Conservation (phyloP, 768 basidiomycete genomes). For the Boletus eberwhitei region DNA sequence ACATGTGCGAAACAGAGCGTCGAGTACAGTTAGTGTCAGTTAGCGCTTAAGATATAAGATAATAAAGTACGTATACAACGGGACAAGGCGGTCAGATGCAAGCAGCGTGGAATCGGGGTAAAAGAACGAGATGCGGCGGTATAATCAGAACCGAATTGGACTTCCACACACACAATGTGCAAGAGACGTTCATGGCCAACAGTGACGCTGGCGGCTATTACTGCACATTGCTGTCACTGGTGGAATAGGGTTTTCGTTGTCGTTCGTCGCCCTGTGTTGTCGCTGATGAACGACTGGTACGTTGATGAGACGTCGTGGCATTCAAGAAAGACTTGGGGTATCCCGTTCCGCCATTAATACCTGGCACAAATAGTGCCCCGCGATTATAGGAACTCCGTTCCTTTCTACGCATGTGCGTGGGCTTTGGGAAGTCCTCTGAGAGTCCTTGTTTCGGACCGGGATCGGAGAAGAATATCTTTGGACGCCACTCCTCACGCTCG, state of each 20-base stretch:
- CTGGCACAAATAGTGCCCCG: slow-evolving; percentile 65
- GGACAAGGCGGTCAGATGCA: slow-evolving; percentile 12
- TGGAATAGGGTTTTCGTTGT: slow-evolving; percentile 20
- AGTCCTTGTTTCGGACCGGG: slow-evolving; percentile 69
- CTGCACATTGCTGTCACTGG: slow-evolving; percentile 7
- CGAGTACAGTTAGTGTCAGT: slow-evolving; percentile 20
- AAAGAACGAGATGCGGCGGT: slow-evolving; percentile 5
- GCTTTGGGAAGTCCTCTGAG: slow-evolving; percentile 77
- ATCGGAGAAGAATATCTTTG: slow-evolving; percentile 78
- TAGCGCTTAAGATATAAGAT: slow-evolving; percentile 34
- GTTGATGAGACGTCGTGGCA: slow-evolving; percentile 17
- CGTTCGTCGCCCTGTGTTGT: slow-evolving; percentile 23
- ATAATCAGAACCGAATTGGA: slow-evolving; percentile 5
- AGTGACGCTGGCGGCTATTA: neutral
- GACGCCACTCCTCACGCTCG: slow-evolving; percentile 77
- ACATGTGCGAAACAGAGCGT: slow-evolving; percentile 6
- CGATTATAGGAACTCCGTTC: slow-evolving; percentile 81
- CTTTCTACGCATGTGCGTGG: slow-evolving; percentile 77
- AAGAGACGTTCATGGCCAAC: neutral
- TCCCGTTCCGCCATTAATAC: slow-evolving; percentile 25
- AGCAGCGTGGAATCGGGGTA: slow-evolving; percentile 10
- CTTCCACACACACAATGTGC: neutral
- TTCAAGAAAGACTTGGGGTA: slow-evolving; percentile 31
- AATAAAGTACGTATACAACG: slow-evolving; percentile 29
- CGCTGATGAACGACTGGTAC: slow-evolving; percentile 12